Conservation (phyloP, 169 alveolate genomes). For the Theileria orientalis region DNA sequence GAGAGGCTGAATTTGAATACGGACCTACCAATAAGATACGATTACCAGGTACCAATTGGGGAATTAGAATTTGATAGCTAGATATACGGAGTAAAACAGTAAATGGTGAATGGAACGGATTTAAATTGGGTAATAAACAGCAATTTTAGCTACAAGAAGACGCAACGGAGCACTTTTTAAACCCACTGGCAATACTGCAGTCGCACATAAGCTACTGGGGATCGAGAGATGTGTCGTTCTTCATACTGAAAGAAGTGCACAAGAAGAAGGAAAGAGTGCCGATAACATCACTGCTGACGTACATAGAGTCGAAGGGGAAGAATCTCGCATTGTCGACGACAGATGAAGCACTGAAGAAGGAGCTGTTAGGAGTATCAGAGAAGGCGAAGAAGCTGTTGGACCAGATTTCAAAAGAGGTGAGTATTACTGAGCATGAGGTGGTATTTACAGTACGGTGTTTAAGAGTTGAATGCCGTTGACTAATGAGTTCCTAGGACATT, state of each 20-base stretch:
- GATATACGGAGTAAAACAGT: constrained; percentile 4
- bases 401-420: constrained; percentile 37
- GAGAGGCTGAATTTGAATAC: constrained; percentile 11
- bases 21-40: constrained; percentile 25
- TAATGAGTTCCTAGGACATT: constrained; percentile 14
- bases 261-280: constrained; percentile 31
- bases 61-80: neutral
- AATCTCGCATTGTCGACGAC: constrained; percentile 33
- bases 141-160: constrained; percentile 73
- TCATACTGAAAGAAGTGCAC: constrained; percentile 60
- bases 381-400: constrained; percentile 45
- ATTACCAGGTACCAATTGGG: constrained; percentile 14
- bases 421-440: neutral
- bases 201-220: constrained; percentile 82
- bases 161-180: constrained; percentile 80
- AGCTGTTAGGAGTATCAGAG: constrained; percentile 47
- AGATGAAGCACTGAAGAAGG: constrained; percentile 28
- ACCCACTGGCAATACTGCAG: constrained; percentile 80
- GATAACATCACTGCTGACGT: constrained; percentile 32
- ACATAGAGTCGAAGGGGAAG: constrained; percentile 38
- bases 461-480: neutral
- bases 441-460: neutral
- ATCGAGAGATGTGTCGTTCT: constrained; percentile 78
- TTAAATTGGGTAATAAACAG: constrained; percentile 69
- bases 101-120: constrained; percentile 24